Evolutionary conservation across 345 rosid species (phyloP).

Genomic region (Rhodamnia argentea): DNA sequence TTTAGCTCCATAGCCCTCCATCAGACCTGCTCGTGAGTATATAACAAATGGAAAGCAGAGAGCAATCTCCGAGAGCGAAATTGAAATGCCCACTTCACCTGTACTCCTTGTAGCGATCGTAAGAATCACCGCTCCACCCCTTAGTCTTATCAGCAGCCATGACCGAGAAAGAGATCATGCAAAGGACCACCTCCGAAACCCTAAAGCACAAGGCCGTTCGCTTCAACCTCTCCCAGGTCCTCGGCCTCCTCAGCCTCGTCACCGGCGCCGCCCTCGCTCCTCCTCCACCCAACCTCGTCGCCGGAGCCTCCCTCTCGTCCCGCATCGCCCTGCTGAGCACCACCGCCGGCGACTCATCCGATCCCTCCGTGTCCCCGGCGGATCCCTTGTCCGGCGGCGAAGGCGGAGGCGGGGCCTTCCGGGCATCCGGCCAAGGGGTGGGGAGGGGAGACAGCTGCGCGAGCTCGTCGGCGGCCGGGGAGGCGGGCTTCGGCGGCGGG

Average conservation of each 20-base stretch:
- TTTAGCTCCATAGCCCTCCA: not conserved
- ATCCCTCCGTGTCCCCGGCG: constrained; percentile 1
- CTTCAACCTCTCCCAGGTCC: constrained; percentile 18
- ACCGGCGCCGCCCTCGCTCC: constrained; percentile 5
- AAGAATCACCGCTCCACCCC: constrained; percentile 99
- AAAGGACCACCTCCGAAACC: constrained; percentile 48
- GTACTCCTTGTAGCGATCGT: constrained; percentile 89
- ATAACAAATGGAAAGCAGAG: not conserved
- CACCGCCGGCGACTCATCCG: not conserved
- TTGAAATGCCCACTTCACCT: constrained; percentile 27
- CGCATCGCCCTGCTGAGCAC: constrained; percentile 30
- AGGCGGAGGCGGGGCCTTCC: not conserved
- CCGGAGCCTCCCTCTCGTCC: constrained; percentile 19
- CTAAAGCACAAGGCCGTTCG: constrained; percentile 54
- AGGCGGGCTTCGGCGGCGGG: constrained; percentile 15
- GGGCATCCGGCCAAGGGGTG: constrained; percentile 16
- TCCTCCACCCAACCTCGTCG: constrained; percentile 23
- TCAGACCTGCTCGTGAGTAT: not conserved
- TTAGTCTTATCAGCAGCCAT: constrained; percentile 95
- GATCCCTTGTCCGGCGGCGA: not conserved
- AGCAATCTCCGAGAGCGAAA: not conserved
- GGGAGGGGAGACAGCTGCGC: constrained; percentile 33
- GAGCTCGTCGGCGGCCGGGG: constrained; percentile 31
- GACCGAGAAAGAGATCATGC: constrained; percentile 88
- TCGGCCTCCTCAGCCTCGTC: constrained; percentile 18